Base-by-base conservation (phyloP, 495 filamentous ascomycete genomes). In the Neurospora sp. region DNA sequence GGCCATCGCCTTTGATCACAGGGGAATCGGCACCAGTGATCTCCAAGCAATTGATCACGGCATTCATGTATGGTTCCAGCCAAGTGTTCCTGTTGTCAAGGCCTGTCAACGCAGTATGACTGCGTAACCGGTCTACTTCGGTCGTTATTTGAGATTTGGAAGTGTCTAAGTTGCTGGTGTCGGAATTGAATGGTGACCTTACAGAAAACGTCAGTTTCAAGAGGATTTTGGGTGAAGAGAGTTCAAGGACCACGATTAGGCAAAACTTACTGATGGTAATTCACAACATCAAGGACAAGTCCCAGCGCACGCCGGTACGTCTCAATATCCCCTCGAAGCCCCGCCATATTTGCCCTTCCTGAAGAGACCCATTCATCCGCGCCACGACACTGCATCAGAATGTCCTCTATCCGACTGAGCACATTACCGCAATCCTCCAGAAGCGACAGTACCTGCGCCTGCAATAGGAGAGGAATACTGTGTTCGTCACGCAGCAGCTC, bases 401-500 rank as follows among this genome's bases (percentile, higher is more conserved):
- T 70, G 31, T 61, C 42, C 35, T 77, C 73, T 39, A 79, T 75
- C 40, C 72, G 61, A 35, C 70, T 68, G 7, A 81, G 70, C 14
- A 45, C 59, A 31, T 76, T 71, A 2, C 73, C 73, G 45, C 76
- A 79, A 61, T 69, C 71, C 48, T 74, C 74, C 9, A 81, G 65
- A 17, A 81, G 48, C 2, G 41, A 69, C 27, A 78, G 65, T 20
- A 78, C 71, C 42, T 78, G 72, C 7, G 70, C 69, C 27, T 76
- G 74, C 4, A 81, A 61, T 2, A 71, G n/a, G 8, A 71, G 17
- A 0, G 79, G 76, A 6, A 81, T 72, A 4, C 37, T 69, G 12
- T 71, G 70, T 17, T 79, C 78, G 35, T 78, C 76, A 31, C 68
- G 71, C 8, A 79, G 39, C 69, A 81, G 69, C 40, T 81, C 79